Conservation (phyloP, 768 basidiomycete genomes). For the Chalciporus pseudorubinellus region DNA sequence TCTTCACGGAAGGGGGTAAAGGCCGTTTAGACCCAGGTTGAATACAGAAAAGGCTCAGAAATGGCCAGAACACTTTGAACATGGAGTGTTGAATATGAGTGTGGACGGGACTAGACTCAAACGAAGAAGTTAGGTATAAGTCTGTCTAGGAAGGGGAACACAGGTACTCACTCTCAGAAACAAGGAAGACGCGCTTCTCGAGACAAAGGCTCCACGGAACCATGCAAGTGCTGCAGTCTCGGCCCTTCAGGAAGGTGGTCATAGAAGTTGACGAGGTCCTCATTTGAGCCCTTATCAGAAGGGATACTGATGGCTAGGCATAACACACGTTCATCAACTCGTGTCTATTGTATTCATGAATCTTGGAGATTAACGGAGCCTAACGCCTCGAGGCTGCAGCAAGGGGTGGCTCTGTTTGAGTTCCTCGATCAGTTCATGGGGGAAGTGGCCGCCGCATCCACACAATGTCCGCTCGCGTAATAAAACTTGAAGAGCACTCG, state of each 20-base stretch:
- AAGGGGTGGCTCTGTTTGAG: background rate
- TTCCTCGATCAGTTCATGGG: no score
- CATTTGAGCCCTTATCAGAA: background rate
- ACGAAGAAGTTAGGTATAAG: background rate
- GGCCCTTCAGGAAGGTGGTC: no score
- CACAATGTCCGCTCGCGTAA: background rate
- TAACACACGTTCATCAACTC: background rate
- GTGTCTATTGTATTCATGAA: background rate
- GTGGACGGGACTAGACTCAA: background rate
- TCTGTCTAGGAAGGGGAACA: background rate
- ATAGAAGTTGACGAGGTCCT: background rate
- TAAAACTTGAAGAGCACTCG: background rate
- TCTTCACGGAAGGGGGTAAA: background rate
- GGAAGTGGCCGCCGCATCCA: background rate
- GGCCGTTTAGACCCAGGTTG: background rate
- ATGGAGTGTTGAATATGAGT: background rate
- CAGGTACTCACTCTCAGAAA: no score
- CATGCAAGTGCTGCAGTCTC: no score
- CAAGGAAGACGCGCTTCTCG: background rate
- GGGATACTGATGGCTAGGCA: background rate
- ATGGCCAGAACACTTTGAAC: background rate
- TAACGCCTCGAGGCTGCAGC: constrained; percentile 10
- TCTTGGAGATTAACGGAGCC: background rate
- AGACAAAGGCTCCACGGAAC: background rate
- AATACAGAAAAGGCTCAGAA: background rate